Percentiles rank a stretch among this genome's conserved stretches.
These are phyloP conservation scores for Dissophora globulifera DNA, from an alignment of 192 early-diverging fungal genomes.

Conservation along the genomic window DNA sequence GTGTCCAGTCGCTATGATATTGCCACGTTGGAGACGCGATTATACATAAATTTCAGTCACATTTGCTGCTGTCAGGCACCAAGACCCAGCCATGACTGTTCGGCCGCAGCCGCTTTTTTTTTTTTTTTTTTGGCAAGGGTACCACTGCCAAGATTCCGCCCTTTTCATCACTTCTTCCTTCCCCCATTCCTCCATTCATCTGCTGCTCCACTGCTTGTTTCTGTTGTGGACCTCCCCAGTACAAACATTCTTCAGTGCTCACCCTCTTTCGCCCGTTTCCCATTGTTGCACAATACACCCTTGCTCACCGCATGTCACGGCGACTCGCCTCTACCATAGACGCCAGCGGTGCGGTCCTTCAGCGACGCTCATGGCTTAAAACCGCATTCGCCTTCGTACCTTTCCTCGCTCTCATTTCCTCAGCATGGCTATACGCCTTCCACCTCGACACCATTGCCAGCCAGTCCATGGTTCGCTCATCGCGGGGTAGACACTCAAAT, in stretches of 20 bases:
- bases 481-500: background rate
- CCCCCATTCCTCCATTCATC: background rate
- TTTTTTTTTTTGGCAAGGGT: too few relatives aligned
- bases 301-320: conserved; percentile 16
- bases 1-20: too few relatives aligned
- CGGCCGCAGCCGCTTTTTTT: too few relatives aligned
- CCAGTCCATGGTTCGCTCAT: conserved; percentile 44
- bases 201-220: background rate
- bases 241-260: too few relatives aligned
- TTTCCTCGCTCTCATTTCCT: conserved; percentile 33
- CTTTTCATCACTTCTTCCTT: too few relatives aligned
- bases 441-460: conserved; percentile 42
- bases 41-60: too few relatives aligned
- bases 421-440: conserved; percentile 44
- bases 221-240: too few relatives aligned
- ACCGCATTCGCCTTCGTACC: conserved; percentile 41
- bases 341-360: background rate
- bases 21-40: too few relatives aligned
- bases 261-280: background rate
- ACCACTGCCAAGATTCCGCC: too few relatives aligned
- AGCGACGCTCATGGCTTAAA: conserved; percentile 33
- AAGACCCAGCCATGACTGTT: too few relatives aligned
- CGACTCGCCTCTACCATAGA: conserved; percentile 8
- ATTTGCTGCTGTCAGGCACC: too few relatives aligned
- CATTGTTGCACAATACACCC: too few relatives aligned